Conservation (phyloP, 441 rosid genomes). For the Flueggea neowawraea region DNA sequence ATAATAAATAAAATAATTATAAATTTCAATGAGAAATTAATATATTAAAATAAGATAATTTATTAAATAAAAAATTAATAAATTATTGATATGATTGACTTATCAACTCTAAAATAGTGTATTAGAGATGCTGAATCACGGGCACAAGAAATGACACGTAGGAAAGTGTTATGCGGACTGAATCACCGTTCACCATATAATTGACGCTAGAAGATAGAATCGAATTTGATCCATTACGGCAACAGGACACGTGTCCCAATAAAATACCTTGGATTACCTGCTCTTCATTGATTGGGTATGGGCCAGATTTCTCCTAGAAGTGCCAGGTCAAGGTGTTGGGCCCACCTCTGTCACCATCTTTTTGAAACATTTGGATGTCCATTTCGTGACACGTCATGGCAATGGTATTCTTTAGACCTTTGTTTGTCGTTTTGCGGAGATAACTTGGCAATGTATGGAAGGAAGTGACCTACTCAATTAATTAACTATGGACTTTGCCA, state of each 20-base stretch:
- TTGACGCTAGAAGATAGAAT: background rate
- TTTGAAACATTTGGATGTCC: no score
- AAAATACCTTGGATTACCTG: background rate
- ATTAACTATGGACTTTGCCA: no score
- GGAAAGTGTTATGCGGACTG: no score
- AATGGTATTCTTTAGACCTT: no score
- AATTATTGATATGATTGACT: no score
- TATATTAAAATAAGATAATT: no score
- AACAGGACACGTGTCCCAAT: conserved; percentile 19
- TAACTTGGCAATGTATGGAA: conserved; percentile 13
- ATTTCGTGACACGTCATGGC: conserved; percentile 26
- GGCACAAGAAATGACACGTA: background rate
- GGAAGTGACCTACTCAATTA: no score
- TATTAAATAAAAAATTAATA: no score
- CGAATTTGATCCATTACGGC: conserved; percentile 17
- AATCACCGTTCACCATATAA: background rate
- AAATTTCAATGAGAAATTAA: no score
- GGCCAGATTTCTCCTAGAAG: background rate
- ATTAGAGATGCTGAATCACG: no score
- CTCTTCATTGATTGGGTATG: background rate
- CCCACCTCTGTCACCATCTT: conserved; percentile 9
- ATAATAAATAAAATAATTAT: no score
- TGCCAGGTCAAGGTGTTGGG: conserved; percentile 3
- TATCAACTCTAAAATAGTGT: no score
- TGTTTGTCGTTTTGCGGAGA: background rate